These are phyloP conservation scores for Apiospora sp. DNA, from an alignment of 2,329 filamentous ascomycete genomes.

Conservation along the genomic window DNA sequence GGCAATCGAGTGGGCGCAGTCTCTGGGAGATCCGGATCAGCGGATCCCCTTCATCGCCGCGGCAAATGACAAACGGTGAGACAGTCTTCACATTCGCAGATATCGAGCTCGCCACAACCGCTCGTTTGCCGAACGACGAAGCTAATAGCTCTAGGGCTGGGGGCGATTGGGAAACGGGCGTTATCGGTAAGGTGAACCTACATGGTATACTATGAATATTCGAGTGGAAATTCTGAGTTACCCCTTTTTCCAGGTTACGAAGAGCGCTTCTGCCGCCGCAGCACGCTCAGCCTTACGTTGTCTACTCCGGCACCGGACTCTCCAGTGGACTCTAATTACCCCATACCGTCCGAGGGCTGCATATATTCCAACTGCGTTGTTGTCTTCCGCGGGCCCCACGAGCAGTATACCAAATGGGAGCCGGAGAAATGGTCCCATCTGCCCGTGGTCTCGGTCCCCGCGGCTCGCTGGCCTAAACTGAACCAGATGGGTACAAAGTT, in stretches of 20 bases:
- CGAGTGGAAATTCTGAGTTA: slow-evolving; percentile 19
- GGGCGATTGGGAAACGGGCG: slow-evolving; percentile 79
- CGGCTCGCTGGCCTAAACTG: slow-evolving; percentile 77
- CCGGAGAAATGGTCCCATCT: slow-evolving; percentile 60
- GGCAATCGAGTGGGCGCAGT: slow-evolving; percentile 65
- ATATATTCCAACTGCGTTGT: slow-evolving; percentile 76
- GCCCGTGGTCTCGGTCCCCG: slow-evolving; percentile 77
- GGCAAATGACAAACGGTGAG: slow-evolving; percentile 70
- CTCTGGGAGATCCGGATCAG: slow-evolving; percentile 38
- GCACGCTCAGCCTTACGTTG: slow-evolving; percentile 75
- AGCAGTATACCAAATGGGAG: slow-evolving; percentile 66
- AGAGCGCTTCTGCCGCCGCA: slow-evolving; percentile 77
- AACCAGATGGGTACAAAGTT: slow-evolving; percentile 72
- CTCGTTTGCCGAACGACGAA: not conserved
- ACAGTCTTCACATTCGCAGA: not conserved
- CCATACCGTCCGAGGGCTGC: slow-evolving; percentile 73
- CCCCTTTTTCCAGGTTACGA: slow-evolving; percentile 65
- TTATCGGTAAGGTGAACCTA: slow-evolving; percentile 44
- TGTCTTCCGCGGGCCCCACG: slow-evolving; percentile 75
- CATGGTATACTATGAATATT: not conserved
- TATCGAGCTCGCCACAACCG: not conserved
- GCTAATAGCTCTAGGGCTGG: slow-evolving; percentile 59
- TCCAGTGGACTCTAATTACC: slow-evolving; percentile 65
- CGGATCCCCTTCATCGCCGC: slow-evolving; percentile 73
- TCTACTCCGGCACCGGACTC: slow-evolving; percentile 64